Base-by-base conservation (phyloP, 805 yeast genomes). In the Candida wancherniae region DNA sequence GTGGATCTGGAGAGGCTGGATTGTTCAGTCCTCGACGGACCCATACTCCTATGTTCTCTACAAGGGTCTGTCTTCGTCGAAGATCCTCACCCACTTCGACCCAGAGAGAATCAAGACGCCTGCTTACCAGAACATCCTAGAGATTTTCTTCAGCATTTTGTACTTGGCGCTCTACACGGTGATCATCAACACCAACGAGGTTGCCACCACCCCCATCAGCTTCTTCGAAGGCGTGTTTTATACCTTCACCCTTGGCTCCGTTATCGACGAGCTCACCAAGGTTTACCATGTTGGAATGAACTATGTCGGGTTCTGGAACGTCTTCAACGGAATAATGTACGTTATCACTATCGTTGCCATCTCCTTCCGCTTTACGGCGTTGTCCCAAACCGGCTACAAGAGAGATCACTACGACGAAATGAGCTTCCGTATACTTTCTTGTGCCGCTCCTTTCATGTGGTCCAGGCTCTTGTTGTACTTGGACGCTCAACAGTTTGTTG, bases 1-100 rank as follows among this genome's bases (percentile, higher is more conserved):
- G 44, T 86, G 95, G 94, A 57, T 86, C 28, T 86, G 96, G 96
- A 65, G 88, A 34, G 96, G 96, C 17, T 84, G 95, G 94, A 83
- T 86, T 40, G 69, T 83, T 29, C 95, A 85, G 57, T 73, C 81
- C 14, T 73, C 77, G 9, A 55, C 53, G 9, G 85, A 84, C 50
- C 84, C 92, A 5, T 69, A 73, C 15, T 75, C 77, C 10, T 86
- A 81, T 46, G 78, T 75, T 15, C 49, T 79, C 34, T 84, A 80
- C 53, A 71, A 68, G 39, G 77, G 76, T 1, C 71, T 78, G 9
- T 66, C 76, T 1, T 74, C 77, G 15, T 61, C 76, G 4, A 61
- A 67, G 9, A 61, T 83, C 36, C 42, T 57, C 31, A 55, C 71
- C 3, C 96, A 86, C 56, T 84, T 84, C 45, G 77, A 80, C 44